Conservation (phyloP, 2,329 filamentous ascomycete genomes). For the Venturia asperata region DNA sequence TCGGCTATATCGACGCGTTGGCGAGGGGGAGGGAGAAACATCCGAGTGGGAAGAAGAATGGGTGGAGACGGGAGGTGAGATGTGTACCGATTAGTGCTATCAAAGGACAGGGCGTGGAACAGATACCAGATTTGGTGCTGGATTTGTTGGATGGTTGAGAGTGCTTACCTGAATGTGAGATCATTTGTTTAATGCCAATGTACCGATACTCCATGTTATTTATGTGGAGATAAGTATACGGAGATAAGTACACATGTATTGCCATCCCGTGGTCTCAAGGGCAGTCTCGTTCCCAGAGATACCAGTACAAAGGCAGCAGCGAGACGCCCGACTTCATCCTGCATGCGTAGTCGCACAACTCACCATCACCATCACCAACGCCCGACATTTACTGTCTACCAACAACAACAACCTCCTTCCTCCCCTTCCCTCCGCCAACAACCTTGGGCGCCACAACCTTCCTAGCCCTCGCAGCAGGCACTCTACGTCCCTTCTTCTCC, state of each 20-base stretch:
- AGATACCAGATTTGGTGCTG: conserved; percentile 65
- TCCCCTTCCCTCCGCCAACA: background rate
- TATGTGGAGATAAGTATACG: background rate
- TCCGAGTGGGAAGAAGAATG: conserved; percentile 62
- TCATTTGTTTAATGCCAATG: background rate
- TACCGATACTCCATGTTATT: background rate
- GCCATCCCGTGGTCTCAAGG: background rate
- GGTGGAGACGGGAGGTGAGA: conserved; percentile 49
- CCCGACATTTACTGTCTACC: background rate
- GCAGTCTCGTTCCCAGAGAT: too few species aligned
- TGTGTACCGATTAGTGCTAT: conserved; percentile 88
- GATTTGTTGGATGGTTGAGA: conserved; percentile 45
- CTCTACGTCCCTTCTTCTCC: background rate
- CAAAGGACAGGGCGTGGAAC: conserved; percentile 71
- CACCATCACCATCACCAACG: background rate
- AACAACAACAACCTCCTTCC: background rate
- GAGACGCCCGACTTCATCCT: too few species aligned
- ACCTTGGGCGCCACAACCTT: background rate
- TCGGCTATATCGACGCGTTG: conserved; percentile 62
- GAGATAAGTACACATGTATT: conserved; percentile 9
- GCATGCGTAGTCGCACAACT: too few species aligned
- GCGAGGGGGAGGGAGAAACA: conserved; percentile 57
- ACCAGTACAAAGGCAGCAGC: too few species aligned
- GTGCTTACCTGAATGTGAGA: background rate
- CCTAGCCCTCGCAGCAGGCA: background rate